Evolutionary conservation across 2,329 filamentous ascomycete genomes (phyloP), one percentile per base, ranked within the genome.

Genomic region (Xylaria sp.): DNA sequence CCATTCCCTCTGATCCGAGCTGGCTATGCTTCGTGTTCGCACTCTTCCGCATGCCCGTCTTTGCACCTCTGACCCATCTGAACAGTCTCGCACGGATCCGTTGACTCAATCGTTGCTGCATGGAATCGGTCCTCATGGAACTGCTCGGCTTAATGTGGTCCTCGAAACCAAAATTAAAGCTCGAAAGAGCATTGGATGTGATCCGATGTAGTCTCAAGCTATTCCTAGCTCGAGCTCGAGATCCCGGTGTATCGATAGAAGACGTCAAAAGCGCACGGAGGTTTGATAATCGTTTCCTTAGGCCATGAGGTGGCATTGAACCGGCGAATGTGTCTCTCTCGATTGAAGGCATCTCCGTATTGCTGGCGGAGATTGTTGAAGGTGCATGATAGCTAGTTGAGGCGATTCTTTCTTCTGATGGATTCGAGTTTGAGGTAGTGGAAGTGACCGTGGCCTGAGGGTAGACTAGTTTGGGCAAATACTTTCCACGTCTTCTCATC

Each of bases 1-100:
- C 57, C 2, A 16, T 42, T 52, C 54, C 65, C 4, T 53, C 47
- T 52, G 23, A 47, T 49, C 49, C 51, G 18, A 52, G 34, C 4
- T 18, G 39, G 8, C 52, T 54, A 39, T 59, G 61, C 49, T 62
- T 66, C 46, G 58, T 68, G 30, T 59, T 66, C 46, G 62, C 54
- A 55, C 57, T 61, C 55, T 58, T 64, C 50, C 63, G 65, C 54
- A 69, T 65, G 30, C 61, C 68, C 18, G 52, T 61, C 57, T 62
- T 70, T 44, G 70, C 67, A 55, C 63, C 64, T 60, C 63, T 67
- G 6, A 68, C 64, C 70, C 69, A 72, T 63, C 60, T 67, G 42
- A 65, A 60, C 30, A 72, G 55, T 52, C 61, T 69, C 44, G 64
- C 65, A 48, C 65, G 65, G 39, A 72, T 61, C 11, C 70, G 67